phyloP scores from a whole-genome alignment of 2,329 filamentous ascomycete species.

The Aureobasidium sp. region DNA sequence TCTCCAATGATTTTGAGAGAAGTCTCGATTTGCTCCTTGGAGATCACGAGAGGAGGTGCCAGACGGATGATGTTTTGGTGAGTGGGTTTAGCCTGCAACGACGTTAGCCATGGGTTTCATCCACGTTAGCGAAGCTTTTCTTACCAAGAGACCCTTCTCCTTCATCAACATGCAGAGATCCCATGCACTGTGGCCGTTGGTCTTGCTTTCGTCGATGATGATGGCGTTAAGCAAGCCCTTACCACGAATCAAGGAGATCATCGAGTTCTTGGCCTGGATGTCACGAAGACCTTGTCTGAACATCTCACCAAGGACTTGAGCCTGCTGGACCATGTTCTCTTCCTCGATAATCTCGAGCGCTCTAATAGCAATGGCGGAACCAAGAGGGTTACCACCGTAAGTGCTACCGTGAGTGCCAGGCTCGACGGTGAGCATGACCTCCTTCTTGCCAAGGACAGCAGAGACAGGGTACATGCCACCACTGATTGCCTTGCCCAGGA shows the following conservation, averaged over 20 bases:
- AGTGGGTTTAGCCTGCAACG: constrained; percentile 81
- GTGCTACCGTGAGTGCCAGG: constrained; percentile 95
- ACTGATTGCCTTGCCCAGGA: constrained; percentile 94
- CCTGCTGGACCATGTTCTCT: constrained; percentile 76
- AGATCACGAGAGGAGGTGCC: constrained; percentile 93
- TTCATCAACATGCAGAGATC: constrained; percentile 94
- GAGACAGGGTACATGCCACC: constrained; percentile 99
- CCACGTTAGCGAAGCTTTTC: constrained; percentile 35
- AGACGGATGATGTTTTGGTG: constrained; percentile 98
- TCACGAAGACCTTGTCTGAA: constrained; percentile 74
- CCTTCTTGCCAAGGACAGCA: constrained; percentile 77
- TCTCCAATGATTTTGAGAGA: constrained; percentile 74
- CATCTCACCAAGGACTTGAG: constrained; percentile 70
- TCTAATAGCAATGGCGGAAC: constrained; percentile 90
- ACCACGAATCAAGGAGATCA: constrained; percentile 77
- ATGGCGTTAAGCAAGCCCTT: constrained; percentile 95
- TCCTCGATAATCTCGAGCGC: constrained; percentile 91
- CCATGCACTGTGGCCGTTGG: constrained; percentile 84
- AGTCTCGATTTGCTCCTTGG: constrained; percentile 73
- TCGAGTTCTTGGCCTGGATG: constrained; percentile 59
- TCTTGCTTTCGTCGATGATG: constrained; percentile 84
- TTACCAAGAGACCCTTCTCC: constrained; percentile 82
- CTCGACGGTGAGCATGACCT: constrained; percentile 93
- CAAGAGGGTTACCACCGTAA: constrained; percentile 95
- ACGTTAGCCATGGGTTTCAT: constrained; percentile 53